Evolutionary conservation across 805 yeast species (phyloP).

Genomic region (Ogataea glucozyma): DNA sequence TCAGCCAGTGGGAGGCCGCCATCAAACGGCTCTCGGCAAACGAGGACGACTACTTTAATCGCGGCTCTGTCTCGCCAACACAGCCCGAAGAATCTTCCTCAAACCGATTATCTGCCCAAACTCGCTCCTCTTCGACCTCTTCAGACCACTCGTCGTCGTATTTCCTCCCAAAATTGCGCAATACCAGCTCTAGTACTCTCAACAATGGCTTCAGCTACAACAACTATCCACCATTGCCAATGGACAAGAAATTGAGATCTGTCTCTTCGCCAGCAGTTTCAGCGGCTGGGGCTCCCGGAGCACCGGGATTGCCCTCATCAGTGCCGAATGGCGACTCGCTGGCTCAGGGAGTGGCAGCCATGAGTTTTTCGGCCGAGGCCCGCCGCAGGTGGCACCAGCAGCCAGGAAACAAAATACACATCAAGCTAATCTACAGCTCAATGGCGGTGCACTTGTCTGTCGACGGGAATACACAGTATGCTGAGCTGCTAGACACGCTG

Average conservation of each 20-base stretch:
- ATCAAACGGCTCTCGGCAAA: constrained; percentile 49
- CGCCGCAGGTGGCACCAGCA: constrained; percentile 4
- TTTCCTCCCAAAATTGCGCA: constrained; percentile 29
- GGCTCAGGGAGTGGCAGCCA: too few relatives aligned
- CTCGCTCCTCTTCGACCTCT: constrained; percentile 29
- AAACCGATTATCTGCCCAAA: constrained; percentile 22
- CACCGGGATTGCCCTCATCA: too few relatives aligned
- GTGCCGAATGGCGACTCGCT: too few relatives aligned
- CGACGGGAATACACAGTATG: constrained; percentile 34
- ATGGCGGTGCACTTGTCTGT: constrained; percentile 68
- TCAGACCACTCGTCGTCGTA: constrained; percentile 23
- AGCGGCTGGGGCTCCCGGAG: constrained; percentile 14
- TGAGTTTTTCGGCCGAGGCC: too few relatives aligned
- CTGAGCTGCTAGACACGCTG: constrained; percentile 42
- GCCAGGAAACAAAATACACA: constrained; percentile 27
- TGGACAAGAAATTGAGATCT: constrained; percentile 34
- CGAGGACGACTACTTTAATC: constrained; percentile 23
- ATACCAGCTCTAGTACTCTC: constrained; percentile 29
- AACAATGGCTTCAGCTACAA: too few relatives aligned
- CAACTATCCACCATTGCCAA: constrained; percentile 29
- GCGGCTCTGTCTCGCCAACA: constrained; percentile 13
- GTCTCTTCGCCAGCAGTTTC: constrained; percentile 35
- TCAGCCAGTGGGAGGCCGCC: constrained; percentile 79
- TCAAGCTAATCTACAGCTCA: constrained; percentile 38
- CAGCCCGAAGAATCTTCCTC: constrained; percentile 13